phyloP scores from a whole-genome alignment of 768 basidiomycete genomes.

The Tricholoma flavovirens region DNA sequence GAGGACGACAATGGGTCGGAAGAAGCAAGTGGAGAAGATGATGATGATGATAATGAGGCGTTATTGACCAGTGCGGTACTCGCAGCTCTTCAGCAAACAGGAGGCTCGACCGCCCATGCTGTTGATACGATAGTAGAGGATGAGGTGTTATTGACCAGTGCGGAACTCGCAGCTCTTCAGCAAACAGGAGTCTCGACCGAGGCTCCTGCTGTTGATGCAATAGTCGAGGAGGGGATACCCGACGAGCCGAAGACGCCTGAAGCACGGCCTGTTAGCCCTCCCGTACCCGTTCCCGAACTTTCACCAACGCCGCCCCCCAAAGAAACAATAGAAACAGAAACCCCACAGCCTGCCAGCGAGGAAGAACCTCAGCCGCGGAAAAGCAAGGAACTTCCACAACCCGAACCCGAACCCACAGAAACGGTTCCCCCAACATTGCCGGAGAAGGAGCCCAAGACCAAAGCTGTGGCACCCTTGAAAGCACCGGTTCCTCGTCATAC shows the following conservation, averaged over 20 bases:
- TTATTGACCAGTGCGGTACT: neutral
- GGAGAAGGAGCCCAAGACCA: conserved; percentile 26
- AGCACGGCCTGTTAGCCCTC: conserved; percentile 39
- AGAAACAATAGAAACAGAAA: conserved; percentile 8
- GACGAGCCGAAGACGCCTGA: conserved; percentile 75
- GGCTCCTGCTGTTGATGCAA: conserved; percentile 12
- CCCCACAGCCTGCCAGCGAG: conserved; percentile 5
- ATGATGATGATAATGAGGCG: neutral
- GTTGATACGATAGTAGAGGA: conserved; percentile 10
- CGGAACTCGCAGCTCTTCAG: conserved; percentile 19
- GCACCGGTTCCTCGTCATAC: conserved; percentile 13
- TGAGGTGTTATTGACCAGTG: conserved; percentile 9
- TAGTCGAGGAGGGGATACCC: conserved; percentile 20
- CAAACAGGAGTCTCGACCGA: conserved; percentile 4
- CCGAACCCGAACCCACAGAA: conserved; percentile 15
- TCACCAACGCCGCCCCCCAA: conserved; percentile 17
- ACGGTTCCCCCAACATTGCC: conserved; percentile 24
- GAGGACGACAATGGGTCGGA: conserved; percentile 40
- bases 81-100: conserved; percentile 6
- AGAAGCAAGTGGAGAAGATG: conserved; percentile 38
- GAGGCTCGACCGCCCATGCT: conserved; percentile 5
- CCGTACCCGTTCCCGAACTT: conserved; percentile 20
- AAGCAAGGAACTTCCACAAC: conserved; percentile 25
- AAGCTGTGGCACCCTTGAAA: conserved; percentile 20
- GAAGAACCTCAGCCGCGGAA: conserved; percentile 21